Evolutionary conservation across 257 asterid species (phyloP).

Genomic region (Ballota nigra): DNA sequence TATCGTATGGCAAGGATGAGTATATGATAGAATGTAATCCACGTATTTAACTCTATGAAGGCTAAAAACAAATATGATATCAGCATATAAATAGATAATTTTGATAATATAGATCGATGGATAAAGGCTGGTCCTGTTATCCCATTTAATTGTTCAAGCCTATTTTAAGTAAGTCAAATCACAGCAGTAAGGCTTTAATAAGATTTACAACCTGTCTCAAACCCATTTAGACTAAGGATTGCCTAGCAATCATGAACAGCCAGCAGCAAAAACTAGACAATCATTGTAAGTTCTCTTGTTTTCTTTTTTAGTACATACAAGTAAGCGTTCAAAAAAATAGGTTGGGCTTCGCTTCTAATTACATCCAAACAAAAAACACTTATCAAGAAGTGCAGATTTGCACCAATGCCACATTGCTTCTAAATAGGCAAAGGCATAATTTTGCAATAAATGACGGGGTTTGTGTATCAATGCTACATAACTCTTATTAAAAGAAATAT

Average conservation of each 20-base stretch:
- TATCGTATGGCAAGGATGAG: constrained; percentile 31
- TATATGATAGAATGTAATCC: constrained; percentile 1
- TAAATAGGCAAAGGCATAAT: no score
- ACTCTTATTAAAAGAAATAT: background rate
- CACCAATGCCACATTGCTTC: background rate
- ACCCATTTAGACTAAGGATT: background rate
- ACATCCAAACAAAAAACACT: background rate
- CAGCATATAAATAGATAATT: background rate
- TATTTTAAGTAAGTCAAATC: background rate
- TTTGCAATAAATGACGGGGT: background rate
- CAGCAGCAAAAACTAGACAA: background rate
- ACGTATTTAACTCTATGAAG: background rate
- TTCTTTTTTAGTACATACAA: background rate
- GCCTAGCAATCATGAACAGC: constrained; percentile 8
- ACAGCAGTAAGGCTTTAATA: background rate
- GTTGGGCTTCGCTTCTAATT: background rate
- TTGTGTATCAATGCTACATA: background rate
- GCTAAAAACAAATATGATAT: constrained; percentile 1
- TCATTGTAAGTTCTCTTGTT: background rate
- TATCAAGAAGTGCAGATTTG: background rate
- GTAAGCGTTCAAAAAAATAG: background rate
- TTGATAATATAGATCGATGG: background rate
- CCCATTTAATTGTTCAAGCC: background rate
- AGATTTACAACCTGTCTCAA: background rate
- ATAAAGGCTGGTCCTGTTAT: background rate